phyloP scores from a whole-genome alignment of 2,329 filamentous ascomycete species.

The Pseudogymnoascus sp. region DNA sequence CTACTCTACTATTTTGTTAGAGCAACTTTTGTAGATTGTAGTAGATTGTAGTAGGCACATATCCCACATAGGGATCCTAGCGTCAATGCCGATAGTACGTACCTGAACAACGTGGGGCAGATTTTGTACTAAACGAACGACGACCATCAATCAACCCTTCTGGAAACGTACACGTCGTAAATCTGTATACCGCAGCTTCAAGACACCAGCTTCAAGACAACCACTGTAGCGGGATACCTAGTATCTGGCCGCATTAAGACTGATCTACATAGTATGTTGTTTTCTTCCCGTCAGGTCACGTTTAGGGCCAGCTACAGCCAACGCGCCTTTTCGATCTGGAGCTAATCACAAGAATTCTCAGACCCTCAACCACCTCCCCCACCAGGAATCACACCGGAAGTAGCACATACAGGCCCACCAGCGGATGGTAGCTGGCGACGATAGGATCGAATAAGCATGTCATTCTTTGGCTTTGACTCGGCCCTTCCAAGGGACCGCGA shows the following conservation, averaged over 20 bases:
- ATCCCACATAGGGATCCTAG: not conserved
- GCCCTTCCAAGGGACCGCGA: constrained; percentile 53
- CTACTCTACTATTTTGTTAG: not conserved
- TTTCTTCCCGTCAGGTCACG: not conserved
- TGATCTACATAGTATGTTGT: constrained; percentile 1
- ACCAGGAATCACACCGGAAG: not conserved
- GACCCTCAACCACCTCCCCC: not conserved
- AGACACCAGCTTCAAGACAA: not conserved
- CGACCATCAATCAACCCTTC: constrained; percentile 6
- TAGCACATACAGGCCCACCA: constrained; percentile 4
- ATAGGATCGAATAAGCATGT: constrained; percentile 48
- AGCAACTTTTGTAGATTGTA: not conserved
- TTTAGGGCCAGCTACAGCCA: not conserved
- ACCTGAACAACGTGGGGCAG: constrained; percentile 6
- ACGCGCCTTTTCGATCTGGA: constrained; percentile 4
- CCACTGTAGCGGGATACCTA: not conserved
- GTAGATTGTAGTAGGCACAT: no score
- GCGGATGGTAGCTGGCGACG: not conserved
- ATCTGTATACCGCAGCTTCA: not conserved
- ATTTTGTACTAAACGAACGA: constrained; percentile 4
- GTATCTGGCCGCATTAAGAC: constrained; percentile 2
- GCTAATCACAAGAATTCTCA: constrained; percentile 3
- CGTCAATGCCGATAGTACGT: not conserved
- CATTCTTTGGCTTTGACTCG: constrained; percentile 85
- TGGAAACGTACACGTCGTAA: constrained; percentile 6